These are phyloP conservation scores for Oemleria cerasiformis DNA, from an alignment of 306 rosid species.

Conservation along the genomic window DNA sequence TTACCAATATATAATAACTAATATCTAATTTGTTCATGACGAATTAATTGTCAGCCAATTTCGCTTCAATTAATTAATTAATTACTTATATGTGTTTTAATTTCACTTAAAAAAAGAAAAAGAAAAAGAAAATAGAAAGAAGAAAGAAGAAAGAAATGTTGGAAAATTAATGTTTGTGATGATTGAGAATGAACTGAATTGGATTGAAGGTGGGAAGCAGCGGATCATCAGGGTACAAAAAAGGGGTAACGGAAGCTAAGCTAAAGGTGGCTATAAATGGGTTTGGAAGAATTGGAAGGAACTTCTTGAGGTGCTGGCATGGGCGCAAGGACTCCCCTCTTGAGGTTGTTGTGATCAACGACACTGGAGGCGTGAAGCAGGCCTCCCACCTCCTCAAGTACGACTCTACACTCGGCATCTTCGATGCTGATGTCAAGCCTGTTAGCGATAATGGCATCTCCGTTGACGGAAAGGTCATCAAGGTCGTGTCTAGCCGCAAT, in stretches of 20 bases:
- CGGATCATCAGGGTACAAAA: constrained; percentile 49
- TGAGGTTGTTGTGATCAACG: constrained; percentile 88
- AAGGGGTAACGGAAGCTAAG: constrained; percentile 68
- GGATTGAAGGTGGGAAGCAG: constrained; percentile 50
- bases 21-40: no score
- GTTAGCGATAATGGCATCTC: constrained; percentile 60
- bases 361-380: constrained; percentile 93
- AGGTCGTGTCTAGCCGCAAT: constrained; percentile 84
- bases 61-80: no score
- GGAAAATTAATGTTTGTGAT: no score
- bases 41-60: no score
- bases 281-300: constrained; percentile 93
- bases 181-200: not conserved
- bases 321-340: constrained; percentile 95
- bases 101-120: not conserved
- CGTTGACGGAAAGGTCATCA: constrained; percentile 82
- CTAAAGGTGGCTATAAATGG: constrained; percentile 94
- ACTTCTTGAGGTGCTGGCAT: constrained; percentile 98
- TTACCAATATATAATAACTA: not conserved
- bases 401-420: constrained; percentile 94
- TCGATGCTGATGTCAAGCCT: constrained; percentile 91
- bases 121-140: not conserved
- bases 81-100: no score
- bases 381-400: constrained; percentile 99
- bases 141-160: not conserved